These are phyloP conservation scores for Mycena kentingensis DNA, from an alignment of 768 basidiomycete genomes.

Conservation along the genomic window DNA sequence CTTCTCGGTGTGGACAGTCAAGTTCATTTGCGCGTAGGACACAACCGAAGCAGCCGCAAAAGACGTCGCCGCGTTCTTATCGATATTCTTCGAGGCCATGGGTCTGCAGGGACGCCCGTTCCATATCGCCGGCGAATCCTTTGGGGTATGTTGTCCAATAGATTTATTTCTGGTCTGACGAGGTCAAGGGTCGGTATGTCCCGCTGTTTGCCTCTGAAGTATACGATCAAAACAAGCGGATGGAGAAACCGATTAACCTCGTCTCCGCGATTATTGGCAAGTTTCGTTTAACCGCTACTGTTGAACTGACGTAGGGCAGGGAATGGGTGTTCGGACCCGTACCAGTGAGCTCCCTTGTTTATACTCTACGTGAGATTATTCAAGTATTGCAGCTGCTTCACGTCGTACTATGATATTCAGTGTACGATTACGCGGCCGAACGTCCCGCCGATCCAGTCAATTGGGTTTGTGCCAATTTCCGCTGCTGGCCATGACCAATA, in stretches of 20 bases:
- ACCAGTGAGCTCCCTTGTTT: conserved; percentile 6
- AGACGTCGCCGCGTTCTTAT: conserved; percentile 57
- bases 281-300: background rate
- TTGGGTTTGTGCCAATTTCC: conserved; percentile 28
- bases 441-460: conserved; percentile 39
- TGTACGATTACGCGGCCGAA: conserved; percentile 39
- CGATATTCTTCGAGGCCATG: conserved; percentile 59
- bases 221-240: conserved; percentile 46
- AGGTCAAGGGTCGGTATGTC: conserved; percentile 48
- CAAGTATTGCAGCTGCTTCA: conserved; percentile 33
- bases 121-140: conserved; percentile 52
- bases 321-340: conserved; percentile 9
- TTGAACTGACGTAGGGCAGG: background rate
- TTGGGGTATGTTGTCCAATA: conserved; percentile 38
- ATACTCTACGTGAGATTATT: conserved; percentile 25
- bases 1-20: conserved; percentile 42
- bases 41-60: conserved; percentile 54
- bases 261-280: conserved; percentile 52
- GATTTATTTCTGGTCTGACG: background rate
- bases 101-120: conserved; percentile 50
- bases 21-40: conserved; percentile 33
- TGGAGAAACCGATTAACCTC: conserved; percentile 48
- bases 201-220: conserved; percentile 52
- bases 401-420: conserved; percentile 49
- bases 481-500: too few relatives aligned